Base-by-base conservation (phyloP, 2,329 filamentous ascomycete genomes). In the Epichloe gansuensis region DNA sequence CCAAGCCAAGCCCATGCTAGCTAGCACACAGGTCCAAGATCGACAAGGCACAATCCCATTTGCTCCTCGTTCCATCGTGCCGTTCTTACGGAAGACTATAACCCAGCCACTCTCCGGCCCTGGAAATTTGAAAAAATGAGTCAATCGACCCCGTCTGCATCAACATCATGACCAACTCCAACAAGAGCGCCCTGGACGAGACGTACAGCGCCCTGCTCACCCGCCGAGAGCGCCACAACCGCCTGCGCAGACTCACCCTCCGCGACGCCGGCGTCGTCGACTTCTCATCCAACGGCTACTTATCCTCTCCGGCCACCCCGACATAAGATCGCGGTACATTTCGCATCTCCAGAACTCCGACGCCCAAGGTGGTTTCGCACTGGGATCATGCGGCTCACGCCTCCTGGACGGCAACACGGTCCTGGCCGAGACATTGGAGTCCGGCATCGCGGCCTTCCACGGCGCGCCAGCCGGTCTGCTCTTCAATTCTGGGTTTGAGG, bases 271-370 rank as follows among this genome's bases (percentile, higher is more conserved):
- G 76, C 21, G 85, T 80, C 23, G 79, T 83, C 48, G 88, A 94
- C 68, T 86, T 94, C 62, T 83, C 84, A 23, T 91, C 88, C 62
- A 85, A 90, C 65, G 80, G 80, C 52, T 86, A 93, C 63, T 88
- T 95, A 54, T 89, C 90, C 83, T 91, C 5, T 83, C 87, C 1
- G 64, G 63, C 3, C 64, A 70, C 37, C 62, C 67, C 0, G 64
- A 62, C 13, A 52, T 80, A 7, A 83, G 86, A 67, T 76, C 82
- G 62, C 83, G 80, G 7, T 91, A 83, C 63, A 73, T 91, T 17
- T 53, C 57, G 2, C 59, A 65, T 0, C 57, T 75, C 11, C 59
- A 65, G 23, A 55, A 52, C 44, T 52, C 51, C 35, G 3, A 37
- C 17, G 9, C 15, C 28, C 31, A 47, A 9, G 25, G 45, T 4